Base-by-base conservation (phyloP, 768 basidiomycete genomes). In the Lactifluus subvellereus region DNA sequence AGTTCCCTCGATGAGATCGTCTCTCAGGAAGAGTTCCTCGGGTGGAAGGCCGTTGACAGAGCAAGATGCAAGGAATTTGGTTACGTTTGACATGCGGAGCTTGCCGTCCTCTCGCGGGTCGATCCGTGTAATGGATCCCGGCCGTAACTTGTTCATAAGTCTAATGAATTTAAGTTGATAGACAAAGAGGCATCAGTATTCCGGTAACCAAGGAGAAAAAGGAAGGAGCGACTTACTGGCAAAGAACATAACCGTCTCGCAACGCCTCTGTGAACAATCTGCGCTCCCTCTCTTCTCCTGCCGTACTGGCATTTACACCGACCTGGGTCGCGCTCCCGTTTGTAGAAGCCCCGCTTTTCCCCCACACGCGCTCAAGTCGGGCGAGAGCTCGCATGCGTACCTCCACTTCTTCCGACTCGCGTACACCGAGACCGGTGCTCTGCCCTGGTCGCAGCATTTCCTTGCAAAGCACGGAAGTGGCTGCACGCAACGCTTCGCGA, bases 231-330 rank as follows among this genome's bases (percentile, higher is more conserved):
- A 85, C 93, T 77, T 71, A 95, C 94, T 91, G 87, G 84, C 94
- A 94, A 27, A 96, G 80, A 22, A 95, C 82, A 72, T 86, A 88
- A 1, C 94, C 94, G 75, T 96, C 94, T 68, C 84, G 76, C 59
- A 95, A 71, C 0, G 89, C 85, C 58, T 94, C 90, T 38, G 79
- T 77, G 69, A 94, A 96, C 37, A 83, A 72, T 57, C 78, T 80
- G 66, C 87, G 77, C 74, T 94, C 90, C 69, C 86, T 79, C 66
- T 92, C 91, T 74, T 89, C 91, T 40, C 86, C 86, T 33, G 78
- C 76, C 27, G 77, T 75, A 67, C 79, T 78, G 18, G 79, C 64
- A 22, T 80, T 77, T 47, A 70, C 72, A 16, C 75, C 72, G 45
- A 68, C 67, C 60, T 78, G 77, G 30, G 68, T 74, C 16, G 76